phyloP scores from a whole-genome alignment of 352 stramenopile genomes.

The Pythium brachiatum region DNA sequence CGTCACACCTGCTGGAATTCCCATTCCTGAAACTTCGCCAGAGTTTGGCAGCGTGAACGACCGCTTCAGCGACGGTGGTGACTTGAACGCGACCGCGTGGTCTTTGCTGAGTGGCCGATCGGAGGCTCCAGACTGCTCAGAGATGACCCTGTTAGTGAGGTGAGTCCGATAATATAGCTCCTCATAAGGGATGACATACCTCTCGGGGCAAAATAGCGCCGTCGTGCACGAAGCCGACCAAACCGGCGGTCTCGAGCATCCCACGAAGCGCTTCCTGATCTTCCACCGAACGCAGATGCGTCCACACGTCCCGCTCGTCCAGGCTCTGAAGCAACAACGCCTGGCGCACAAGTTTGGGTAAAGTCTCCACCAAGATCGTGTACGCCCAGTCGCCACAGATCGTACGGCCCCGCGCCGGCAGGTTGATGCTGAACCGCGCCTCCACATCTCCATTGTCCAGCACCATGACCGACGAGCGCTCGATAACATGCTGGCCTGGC shows the following conservation, averaged over 20 bases:
- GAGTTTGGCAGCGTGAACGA: slow-evolving; percentile 89
- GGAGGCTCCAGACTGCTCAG: slow-evolving; percentile 48
- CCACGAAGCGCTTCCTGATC: slow-evolving; percentile 90
- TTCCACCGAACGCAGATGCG: slow-evolving; percentile 90
- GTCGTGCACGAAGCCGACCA: slow-evolving; percentile 93
- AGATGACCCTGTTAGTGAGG: neutral
- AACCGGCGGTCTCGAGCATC: slow-evolving; percentile 70
- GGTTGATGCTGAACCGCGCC: slow-evolving; percentile 94
- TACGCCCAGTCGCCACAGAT: slow-evolving; percentile 93
- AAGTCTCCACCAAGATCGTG: slow-evolving; percentile 88
- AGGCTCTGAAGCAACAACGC: slow-evolving; percentile 79
- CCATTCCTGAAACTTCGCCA: slow-evolving; percentile 90
- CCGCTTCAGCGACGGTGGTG: slow-evolving; percentile 67
- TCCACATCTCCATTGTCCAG: slow-evolving; percentile 80
- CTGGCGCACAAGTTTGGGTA: slow-evolving; percentile 84
- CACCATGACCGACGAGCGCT: slow-evolving; percentile 89
- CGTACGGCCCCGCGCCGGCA: slow-evolving; percentile 91
- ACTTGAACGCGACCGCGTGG: slow-evolving; percentile 82
- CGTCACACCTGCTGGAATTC: slow-evolving; percentile 92
- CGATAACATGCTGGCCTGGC: slow-evolving; percentile 92
- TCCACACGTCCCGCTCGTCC: slow-evolving; percentile 61
- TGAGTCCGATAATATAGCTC: neutral
- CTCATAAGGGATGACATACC: slow-evolving; percentile 11
- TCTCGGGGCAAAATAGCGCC: slow-evolving; percentile 90
- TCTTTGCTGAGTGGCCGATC: slow-evolving; percentile 45